Conservation (phyloP, 1,139 yeast genomes). For the Saccharomyces hybrid region DNA sequence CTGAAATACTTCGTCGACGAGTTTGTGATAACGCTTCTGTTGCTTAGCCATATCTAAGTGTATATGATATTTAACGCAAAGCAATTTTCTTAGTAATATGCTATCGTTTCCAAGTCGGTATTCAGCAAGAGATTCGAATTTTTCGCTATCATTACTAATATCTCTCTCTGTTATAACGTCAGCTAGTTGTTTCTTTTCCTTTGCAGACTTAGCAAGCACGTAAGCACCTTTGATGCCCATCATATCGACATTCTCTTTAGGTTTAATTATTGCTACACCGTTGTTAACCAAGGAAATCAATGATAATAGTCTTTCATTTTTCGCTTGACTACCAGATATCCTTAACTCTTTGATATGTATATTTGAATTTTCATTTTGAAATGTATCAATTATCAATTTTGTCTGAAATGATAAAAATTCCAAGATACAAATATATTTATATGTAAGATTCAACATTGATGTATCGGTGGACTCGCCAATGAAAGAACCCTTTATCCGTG, state of each 20-base stretch:
- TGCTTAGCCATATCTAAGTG: slow-evolving; percentile 35
- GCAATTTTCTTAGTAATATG: slow-evolving; percentile 11
- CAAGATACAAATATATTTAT: slow-evolving; percentile 39
- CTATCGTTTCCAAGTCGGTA: not conserved
- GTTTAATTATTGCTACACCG: slow-evolving; percentile 11
- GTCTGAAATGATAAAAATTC: slow-evolving; percentile 50
- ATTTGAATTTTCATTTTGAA: slow-evolving; percentile 15
- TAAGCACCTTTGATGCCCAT: slow-evolving; percentile 39
- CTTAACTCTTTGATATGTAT: slow-evolving; percentile 31
- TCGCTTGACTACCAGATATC: slow-evolving; percentile 47
- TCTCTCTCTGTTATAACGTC: not conserved
- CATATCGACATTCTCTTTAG: slow-evolving; percentile 18
- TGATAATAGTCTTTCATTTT: slow-evolving; percentile 38
- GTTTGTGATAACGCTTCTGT: slow-evolving; percentile 31
- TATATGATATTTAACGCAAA: slow-evolving; percentile 31
- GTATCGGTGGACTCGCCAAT: slow-evolving; percentile 39
- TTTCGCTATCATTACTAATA: not conserved
- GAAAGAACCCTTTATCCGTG: slow-evolving; percentile 41
- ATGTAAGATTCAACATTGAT: slow-evolving; percentile 31
- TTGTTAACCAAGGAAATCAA: slow-evolving; percentile 26
- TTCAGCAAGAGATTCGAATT: not conserved
- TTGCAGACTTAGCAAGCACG: slow-evolving; percentile 24
- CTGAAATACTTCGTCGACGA: slow-evolving; percentile 1
- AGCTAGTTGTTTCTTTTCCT: not conserved
- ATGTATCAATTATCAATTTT: slow-evolving; percentile 33